Conservation (phyloP, 768 basidiomycete genomes). For the Kwoniella pini region DNA sequence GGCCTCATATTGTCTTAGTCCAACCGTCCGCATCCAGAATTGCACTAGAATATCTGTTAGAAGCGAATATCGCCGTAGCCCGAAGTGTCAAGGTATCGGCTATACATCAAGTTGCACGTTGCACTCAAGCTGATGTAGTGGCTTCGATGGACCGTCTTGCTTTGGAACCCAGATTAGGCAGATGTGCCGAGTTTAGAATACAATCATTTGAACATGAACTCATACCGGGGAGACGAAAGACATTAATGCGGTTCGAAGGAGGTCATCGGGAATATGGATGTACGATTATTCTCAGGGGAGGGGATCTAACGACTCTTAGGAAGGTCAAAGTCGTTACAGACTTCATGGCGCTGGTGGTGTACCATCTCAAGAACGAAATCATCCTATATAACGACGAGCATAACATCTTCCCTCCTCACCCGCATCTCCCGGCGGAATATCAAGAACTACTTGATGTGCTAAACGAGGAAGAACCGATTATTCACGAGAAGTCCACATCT, state of each 20-base stretch:
- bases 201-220: slow-evolving; percentile 93
- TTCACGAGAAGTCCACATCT: slow-evolving; percentile 54
- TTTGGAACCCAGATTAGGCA: slow-evolving; percentile 81
- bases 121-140: slow-evolving; percentile 92
- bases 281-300: slow-evolving; percentile 88
- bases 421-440: slow-evolving; percentile 27
- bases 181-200: slow-evolving; percentile 79
- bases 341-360: slow-evolving; percentile 87
- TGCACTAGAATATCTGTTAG: slow-evolving; percentile 80
- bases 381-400: slow-evolving; percentile 55
- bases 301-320: slow-evolving; percentile 72
- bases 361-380: slow-evolving; percentile 87
- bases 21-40: slow-evolving; percentile 88
- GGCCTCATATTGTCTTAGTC: slow-evolving; percentile 89
- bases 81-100: slow-evolving; percentile 84
- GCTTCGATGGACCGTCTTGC: slow-evolving; percentile 94
- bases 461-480: slow-evolving; percentile 50
- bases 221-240: slow-evolving; percentile 92
- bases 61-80: slow-evolving; percentile 85
- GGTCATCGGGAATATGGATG: slow-evolving; percentile 91
- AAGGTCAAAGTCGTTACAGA: slow-evolving; percentile 89
- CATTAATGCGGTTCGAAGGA: slow-evolving; percentile 97
- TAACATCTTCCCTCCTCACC: slow-evolving; percentile 49
- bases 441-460: slow-evolving; percentile 33
- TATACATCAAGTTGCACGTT: slow-evolving; percentile 81